These are phyloP conservation scores for Leccinum sublutescens DNA, from an alignment of 768 basidiomycete species.

Conservation along the genomic window DNA sequence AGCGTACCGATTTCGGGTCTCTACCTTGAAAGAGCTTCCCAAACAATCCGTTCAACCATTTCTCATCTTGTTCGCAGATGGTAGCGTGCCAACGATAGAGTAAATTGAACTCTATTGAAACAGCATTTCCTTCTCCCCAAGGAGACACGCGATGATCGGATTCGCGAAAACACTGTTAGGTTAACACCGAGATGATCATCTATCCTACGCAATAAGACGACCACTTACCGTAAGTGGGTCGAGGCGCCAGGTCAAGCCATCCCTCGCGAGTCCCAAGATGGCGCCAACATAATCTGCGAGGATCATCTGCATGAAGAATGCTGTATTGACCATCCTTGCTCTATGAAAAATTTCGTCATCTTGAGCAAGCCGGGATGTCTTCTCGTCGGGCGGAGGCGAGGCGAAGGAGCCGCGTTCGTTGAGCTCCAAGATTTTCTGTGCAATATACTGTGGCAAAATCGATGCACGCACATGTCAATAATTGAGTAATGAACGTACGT, in stretches of 20 bases:
- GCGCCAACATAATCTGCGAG: slow-evolving; percentile 71
- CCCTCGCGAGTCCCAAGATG: slow-evolving; percentile 67
- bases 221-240: slow-evolving; percentile 57
- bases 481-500: slow-evolving; percentile 41
- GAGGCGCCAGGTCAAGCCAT: slow-evolving; percentile 64
- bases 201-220: neutral
- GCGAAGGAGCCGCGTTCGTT: slow-evolving; percentile 59
- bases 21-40: slow-evolving; percentile 39
- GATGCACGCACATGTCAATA: neutral
- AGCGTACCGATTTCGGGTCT: slow-evolving; percentile 40
- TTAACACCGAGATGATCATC: neutral
- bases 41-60: slow-evolving; percentile 55
- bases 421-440: slow-evolving; percentile 61
- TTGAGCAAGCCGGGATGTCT: slow-evolving; percentile 39
- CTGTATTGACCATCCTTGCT: slow-evolving; percentile 70
- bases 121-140: slow-evolving; percentile 72
- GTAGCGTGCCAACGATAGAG: slow-evolving; percentile 66
- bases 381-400: slow-evolving; percentile 16
- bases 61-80: slow-evolving; percentile 50
- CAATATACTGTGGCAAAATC: slow-evolving; percentile 53
- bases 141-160: slow-evolving; percentile 50
- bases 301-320: slow-evolving; percentile 68
- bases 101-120: slow-evolving; percentile 73
- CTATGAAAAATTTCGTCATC: slow-evolving; percentile 80
- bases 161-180: slow-evolving; percentile 48